Base-by-base conservation (phyloP, 1,284 basidiomycete species). In the Leccinum fallax region DNA sequence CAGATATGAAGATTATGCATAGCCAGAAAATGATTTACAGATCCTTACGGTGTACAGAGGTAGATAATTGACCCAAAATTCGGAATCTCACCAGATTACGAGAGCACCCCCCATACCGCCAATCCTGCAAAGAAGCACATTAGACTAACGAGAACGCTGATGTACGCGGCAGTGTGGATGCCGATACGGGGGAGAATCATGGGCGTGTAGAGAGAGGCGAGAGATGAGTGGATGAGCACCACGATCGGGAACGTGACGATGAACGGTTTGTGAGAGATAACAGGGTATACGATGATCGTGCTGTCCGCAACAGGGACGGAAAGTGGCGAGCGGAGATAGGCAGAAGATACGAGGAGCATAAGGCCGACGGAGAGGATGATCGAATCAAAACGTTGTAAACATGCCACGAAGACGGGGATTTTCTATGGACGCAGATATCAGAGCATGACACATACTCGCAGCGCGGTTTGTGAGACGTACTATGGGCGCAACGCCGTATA, bases 331-430 rank as follows among this genome's bases (percentile, higher is more conserved):
- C 67, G 66, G 67, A 70, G 69, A 63, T 88, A 90, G 10, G 85
- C 81, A 36, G 83, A 81, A 10, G 87, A 82, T 38, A 92, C 74
- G 52, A 90, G 77, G 53, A 93, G 84, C 40, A 81, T 85, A 60
- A 86, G 77, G 5, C 89, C 90, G 26, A 92, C 70, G 5, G 88
- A 85, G 56, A 90, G 81, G 6, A 92, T 71, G 63, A 91, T 81
- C 4, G 86, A 83, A 72, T 90, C 89, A 65, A 91, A 75, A 59
- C 90, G 83, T 71, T 91, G 88, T 55, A 93, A 79, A 69, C 85
- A 88, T 5, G 86, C 84, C 30, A 93, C 81, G 69, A 92, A 89
- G 15, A 90, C 85, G 2, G 91, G 91, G 30, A 93, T 90, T 67
- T 80, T 81, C 88, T 91, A 68, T 51, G 46, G 5, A 32, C 34